Evolutionary conservation across 805 yeast species (phyloP), one percentile per base, ranked within the genome.

Genomic region (Zygosaccharomyces lentus): DNA sequence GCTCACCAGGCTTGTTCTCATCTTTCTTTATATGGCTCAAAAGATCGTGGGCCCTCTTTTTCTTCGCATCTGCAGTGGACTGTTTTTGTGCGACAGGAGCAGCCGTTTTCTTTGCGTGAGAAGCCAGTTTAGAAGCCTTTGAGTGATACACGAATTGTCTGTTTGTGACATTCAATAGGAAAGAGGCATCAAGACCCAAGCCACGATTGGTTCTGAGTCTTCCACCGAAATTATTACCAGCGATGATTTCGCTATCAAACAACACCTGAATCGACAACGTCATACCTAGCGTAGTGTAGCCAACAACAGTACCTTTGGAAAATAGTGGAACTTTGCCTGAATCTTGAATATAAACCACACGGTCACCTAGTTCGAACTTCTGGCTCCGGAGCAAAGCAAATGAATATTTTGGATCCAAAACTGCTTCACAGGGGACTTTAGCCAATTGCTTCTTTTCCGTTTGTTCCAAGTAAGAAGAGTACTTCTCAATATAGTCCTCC

Each of bases 311-410:
- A 63, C 99, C 99, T 58, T 84, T 84, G 21, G 87, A 76, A 61
- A 84, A 88, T 46, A 82, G 67, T 23, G 96, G 96, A 12, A 90
- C 96, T 59, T 87, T 88, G 42, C 98, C 98, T 19, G 86, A 80
- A 56, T 82, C 86, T 56, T 84, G 84, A 17, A 88, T 85, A 54
- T 87, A 89, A 19, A 86, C 76, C 25, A 93, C 87, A 50, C 99
- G 78, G 60, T 93, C 97, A 57, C 99, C 99, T 17, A 93, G 72
- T 24, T 77, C 75, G 62, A 93, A 93, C 37, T 73, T 68, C 69
- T 93, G 99, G 34, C 75, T 74, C 46, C 84, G 77, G 54, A 93
- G 73, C 52, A 81, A 72, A 57, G 84, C 82, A 59, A 77, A 78
- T 0, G 96, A 87, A 32, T 75, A 79, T 25, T 77, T 67, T 6